A percentile compares a stretch with the other conserved stretches of the same genome.
Evolutionary conservation across 352 stramenopile species (phyloP).

Genomic region (Pythium myriotylum): DNA sequence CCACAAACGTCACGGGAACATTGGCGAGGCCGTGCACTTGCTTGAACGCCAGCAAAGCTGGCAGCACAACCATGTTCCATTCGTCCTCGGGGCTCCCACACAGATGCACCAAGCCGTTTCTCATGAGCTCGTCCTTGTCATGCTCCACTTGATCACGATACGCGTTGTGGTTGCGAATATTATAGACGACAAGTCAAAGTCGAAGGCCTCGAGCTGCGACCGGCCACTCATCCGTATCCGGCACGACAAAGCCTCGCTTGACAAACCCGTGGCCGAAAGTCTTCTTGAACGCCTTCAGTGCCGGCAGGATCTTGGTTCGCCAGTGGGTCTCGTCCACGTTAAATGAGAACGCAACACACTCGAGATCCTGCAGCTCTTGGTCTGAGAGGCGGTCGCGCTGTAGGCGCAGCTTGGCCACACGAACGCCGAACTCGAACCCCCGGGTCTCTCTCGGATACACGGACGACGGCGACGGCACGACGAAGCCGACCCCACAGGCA

Average conservation of each 20-base stretch:
- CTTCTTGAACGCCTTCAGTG: conserved; percentile 17
- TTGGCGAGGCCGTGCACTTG: conserved; percentile 12
- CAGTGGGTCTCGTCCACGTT: conserved; percentile 30
- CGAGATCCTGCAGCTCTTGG: conserved; percentile 16
- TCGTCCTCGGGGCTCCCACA: conserved; percentile 19
- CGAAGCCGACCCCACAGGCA: conserved; percentile 21
- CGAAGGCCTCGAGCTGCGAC: conserved; percentile 12
- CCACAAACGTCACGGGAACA: conserved; percentile 27
- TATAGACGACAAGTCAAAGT: conserved; percentile 19
- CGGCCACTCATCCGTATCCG: conserved; percentile 12
- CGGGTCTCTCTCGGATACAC: conserved; percentile 15
- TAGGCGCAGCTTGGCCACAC: conserved; percentile 15
- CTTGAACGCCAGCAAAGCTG: conserved; percentile 13
- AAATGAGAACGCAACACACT: conserved; percentile 32
- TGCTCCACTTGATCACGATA: conserved; percentile 10
- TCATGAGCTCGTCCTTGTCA: conserved; percentile 13
- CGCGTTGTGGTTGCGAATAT: conserved; percentile 15
- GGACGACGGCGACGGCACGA: conserved; percentile 1
- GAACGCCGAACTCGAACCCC: conserved; percentile 17
- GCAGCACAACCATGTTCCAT: conserved; percentile 19
- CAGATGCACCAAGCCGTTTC: conserved; percentile 19
- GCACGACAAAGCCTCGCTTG: conserved; percentile 23
- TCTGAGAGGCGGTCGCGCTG: conserved; percentile 3
- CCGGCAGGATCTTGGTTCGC: conserved; percentile 21
- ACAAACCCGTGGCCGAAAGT: conserved; percentile 20